Percentiles rank a stretch among this genome's conserved stretches.
Evolutionary conservation across 2,329 filamentous ascomycete genomes (phyloP).

Genomic region (Penicillium brevicompactum): DNA sequence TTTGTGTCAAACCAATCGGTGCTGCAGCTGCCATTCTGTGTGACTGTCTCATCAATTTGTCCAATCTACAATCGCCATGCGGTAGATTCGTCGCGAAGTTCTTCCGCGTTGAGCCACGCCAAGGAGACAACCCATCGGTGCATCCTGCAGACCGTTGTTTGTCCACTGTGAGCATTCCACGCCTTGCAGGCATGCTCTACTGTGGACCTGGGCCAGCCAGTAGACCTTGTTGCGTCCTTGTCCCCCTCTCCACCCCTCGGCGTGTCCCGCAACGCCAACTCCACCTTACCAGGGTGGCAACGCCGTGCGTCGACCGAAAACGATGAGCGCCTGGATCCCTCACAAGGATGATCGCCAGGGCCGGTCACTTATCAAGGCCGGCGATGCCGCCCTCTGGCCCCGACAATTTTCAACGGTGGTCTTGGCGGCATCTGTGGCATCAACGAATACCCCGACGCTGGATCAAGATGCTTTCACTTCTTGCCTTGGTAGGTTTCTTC

Average conservation of each 20-base stretch:
- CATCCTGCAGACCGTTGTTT: conserved; percentile 3
- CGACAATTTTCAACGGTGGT: conserved; percentile 19
- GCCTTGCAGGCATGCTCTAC: conserved; percentile 20
- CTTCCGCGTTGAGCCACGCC: conserved; percentile 15
- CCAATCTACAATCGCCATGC: neutral
- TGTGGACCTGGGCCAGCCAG: conserved; percentile 12
- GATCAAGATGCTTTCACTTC: conserved; percentile 23
- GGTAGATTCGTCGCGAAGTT: conserved; percentile 2
- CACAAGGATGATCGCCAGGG: conserved; percentile 23
- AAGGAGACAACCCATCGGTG: neutral
- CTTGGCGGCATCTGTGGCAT: conserved; percentile 17
- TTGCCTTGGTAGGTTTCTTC: conserved; percentile 22
- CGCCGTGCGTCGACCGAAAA: conserved; percentile 26
- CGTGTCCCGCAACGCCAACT: conserved; percentile 14
- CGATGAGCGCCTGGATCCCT: conserved; percentile 24
- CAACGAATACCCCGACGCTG: conserved; percentile 22
- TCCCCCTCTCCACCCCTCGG: conserved; percentile 15
- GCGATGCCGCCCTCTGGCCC: conserved; percentile 17
- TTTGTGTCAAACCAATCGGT: conserved; percentile 9
- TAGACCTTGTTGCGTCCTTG: conserved; percentile 23
- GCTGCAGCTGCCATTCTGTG: neutral
- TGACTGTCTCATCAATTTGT: neutral
- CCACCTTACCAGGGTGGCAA: conserved; percentile 20
- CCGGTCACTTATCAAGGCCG: conserved; percentile 25
- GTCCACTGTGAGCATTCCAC: conserved; percentile 17